Conservation (phyloP, 23 red algal genomes). For the Agarophyton chilense region DNA sequence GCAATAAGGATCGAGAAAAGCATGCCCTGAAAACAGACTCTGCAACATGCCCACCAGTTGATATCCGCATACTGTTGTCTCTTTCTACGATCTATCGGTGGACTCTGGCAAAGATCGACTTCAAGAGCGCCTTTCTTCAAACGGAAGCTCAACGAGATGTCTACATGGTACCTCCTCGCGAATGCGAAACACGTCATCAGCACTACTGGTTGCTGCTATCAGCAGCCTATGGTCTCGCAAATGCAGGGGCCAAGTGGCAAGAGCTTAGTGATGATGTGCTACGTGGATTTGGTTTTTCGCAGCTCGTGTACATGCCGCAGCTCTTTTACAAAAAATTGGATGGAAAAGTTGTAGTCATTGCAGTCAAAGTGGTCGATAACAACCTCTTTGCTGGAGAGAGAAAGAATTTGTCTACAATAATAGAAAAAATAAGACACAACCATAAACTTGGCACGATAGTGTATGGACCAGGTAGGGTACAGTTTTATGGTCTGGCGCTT, state of each 20-base stretch:
- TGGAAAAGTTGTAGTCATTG: background rate
- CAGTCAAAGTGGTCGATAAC: conserved; percentile 57
- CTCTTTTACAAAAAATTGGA: background rate
- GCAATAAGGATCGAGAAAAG: conserved; percentile 49
- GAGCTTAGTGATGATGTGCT: conserved; percentile 9
- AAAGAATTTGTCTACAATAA: background rate
- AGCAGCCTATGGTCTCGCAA: conserved; percentile 43
- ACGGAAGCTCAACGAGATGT: conserved; percentile 50
- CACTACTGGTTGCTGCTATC: conserved; percentile 40
- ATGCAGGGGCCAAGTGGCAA: conserved; percentile 57
- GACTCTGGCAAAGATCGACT: conserved; percentile 28
- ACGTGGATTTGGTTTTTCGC: background rate
- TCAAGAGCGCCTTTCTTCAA: conserved; percentile 39
- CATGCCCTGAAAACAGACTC: conserved; percentile 30
- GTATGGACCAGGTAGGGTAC: conserved; percentile 5
- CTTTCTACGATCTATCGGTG: conserved; percentile 9
- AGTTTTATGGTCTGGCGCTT: conserved; percentile 11
- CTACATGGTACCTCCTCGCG: conserved; percentile 19
- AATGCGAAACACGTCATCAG: background rate
- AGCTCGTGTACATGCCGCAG: conserved; percentile 39
- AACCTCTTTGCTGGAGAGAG: conserved; percentile 1
- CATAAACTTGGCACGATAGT: conserved; percentile 31
- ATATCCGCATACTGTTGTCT: conserved; percentile 17
- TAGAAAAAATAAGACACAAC: background rate
- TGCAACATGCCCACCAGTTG: conserved; percentile 27